Percentiles rank a stretch among this genome's conserved stretches.
Conservation (phyloP, 73 alveolate species). For the Paramecium sexaurelia region DNA sequence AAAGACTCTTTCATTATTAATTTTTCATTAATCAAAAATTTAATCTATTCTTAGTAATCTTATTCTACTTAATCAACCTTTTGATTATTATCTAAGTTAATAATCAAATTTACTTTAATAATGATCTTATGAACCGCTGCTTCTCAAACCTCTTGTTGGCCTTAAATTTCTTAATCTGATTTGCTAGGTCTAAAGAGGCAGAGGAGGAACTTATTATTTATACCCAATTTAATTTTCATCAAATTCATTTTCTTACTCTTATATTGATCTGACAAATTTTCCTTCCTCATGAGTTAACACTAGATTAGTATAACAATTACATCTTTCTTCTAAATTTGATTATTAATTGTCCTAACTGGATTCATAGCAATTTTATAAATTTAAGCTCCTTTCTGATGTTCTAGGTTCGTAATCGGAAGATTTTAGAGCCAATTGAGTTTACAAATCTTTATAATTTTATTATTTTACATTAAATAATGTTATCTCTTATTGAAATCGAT, state of each 20-base stretch:
- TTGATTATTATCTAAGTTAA: neutral
- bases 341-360: neutral
- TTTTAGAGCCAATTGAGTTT: neutral
- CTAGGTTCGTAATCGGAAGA: neutral
- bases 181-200: neutral
- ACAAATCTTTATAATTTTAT: neutral
- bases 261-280: neutral
- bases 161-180: neutral
- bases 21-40: conserved; percentile 10
- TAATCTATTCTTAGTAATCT: neutral
- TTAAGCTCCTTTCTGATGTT: neutral
- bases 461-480: neutral
- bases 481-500: neutral
- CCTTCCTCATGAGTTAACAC: neutral
- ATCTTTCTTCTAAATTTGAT: neutral
- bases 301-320: neutral
- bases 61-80: neutral
- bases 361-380: neutral
- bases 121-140: conserved; percentile 27
- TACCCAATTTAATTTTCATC: neutral
- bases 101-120: neutral
- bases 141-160: neutral
- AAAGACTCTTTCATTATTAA: neutral
- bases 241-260: neutral
- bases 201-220: neutral